Percentiles rank a stretch among this genome's conserved stretches.
Conservation (phyloP, 148 eudicot species). For the Silene conica region DNA sequence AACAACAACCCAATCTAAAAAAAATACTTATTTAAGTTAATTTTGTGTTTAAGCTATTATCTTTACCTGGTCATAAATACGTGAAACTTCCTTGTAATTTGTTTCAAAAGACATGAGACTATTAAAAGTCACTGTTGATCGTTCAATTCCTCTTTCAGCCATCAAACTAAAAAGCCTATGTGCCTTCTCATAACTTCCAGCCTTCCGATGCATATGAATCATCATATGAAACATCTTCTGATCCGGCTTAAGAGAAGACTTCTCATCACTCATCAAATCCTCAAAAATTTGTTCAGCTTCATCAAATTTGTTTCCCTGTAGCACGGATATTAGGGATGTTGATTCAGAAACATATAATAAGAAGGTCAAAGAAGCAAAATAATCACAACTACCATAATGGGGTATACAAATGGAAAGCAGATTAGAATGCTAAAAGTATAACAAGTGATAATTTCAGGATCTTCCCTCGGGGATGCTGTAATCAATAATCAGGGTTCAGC, state of each 20-base stretch:
- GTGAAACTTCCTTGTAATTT: conserved; percentile 86
- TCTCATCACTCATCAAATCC: conserved; percentile 52
- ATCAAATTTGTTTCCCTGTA: conserved; percentile 75
- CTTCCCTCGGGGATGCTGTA: not conserved
- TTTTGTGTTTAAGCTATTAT: conserved; percentile 7
- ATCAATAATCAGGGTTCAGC: not conserved
- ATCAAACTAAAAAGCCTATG: conserved; percentile 60
- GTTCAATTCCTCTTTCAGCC: conserved; percentile 72
- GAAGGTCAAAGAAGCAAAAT: not conserved
- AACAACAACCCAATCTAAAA: not conserved
- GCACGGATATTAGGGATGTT: conserved; percentile 18
- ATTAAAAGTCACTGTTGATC: conserved; percentile 76
- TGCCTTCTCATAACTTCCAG: conserved; percentile 77
- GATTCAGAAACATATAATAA: conserved; percentile 6
- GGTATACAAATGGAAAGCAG: not conserved
- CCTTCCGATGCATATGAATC: conserved; percentile 88
- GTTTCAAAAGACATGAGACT: conserved; percentile 92
- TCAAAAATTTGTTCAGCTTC: conserved; percentile 87
- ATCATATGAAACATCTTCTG: conserved; percentile 99
- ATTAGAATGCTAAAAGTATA: too few species aligned
- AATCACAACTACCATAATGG: not conserved
- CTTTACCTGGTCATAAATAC: conserved; percentile 76
- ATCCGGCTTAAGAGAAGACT: conserved; percentile 73
- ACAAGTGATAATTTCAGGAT: not conserved
- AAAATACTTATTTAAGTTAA: not conserved